Conservation (phyloP, 768 basidiomycete species). For the Leccinum aurantiacum region DNA sequence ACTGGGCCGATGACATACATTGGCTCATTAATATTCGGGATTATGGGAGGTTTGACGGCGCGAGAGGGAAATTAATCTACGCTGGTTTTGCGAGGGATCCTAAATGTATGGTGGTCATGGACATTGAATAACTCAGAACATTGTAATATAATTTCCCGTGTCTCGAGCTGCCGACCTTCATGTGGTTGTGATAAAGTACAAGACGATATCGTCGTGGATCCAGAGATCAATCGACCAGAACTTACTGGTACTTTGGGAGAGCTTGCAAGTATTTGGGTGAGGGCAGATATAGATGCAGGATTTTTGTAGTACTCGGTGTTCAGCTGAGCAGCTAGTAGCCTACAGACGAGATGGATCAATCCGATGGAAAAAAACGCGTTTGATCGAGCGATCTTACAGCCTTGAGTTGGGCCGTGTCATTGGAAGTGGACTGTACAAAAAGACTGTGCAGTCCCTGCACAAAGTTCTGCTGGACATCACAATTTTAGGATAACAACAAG, state of each 20-base stretch:
- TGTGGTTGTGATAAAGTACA: background rate
- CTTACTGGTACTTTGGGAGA: constrained; percentile 83
- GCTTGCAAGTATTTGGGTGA: constrained; percentile 82
- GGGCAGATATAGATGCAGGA: constrained; percentile 85
- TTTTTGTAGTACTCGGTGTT: constrained; percentile 94
- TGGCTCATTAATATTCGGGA: too few species aligned
- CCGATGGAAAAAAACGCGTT: constrained; percentile 21
- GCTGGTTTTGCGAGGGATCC: too few species aligned
- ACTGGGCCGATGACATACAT: too few species aligned
- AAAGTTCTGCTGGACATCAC: constrained; percentile 54
- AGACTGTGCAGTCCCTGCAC: constrained; percentile 82
- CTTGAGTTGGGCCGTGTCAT: constrained; percentile 88
- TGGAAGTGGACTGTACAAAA: constrained; percentile 74
- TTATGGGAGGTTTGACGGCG: too few species aligned
- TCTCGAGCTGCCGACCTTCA: too few species aligned
- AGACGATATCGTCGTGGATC: constrained; percentile 6
- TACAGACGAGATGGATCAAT: constrained; percentile 33
- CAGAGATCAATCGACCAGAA: constrained; percentile 22
- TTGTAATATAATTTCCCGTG: too few species aligned
- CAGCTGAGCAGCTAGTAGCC: constrained; percentile 79
- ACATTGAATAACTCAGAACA: too few species aligned
- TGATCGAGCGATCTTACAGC: constrained; percentile 56
- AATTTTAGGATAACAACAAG: constrained; percentile 3
- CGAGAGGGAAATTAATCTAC: too few species aligned
- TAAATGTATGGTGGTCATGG: too few species aligned